These are phyloP conservation scores for Trichosporon sp. DNA, from an alignment of 1,284 basidiomycete genomes.

Conservation along the genomic window DNA sequence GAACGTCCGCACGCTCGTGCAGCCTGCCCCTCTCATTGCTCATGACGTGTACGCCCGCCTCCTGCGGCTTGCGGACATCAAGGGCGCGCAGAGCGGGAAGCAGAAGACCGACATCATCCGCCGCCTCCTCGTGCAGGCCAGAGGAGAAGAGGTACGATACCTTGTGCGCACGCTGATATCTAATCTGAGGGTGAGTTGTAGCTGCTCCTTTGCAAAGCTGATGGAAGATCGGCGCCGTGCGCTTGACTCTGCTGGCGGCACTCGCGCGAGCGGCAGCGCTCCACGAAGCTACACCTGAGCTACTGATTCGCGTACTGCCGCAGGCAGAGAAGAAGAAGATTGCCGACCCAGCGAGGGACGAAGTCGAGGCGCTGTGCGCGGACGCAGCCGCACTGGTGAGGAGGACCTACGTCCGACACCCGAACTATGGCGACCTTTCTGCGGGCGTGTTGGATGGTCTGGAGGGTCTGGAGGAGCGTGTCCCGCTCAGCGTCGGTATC, in stretches of 20 bases:
- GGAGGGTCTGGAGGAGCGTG: slow-evolving; percentile 65
- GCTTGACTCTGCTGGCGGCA: slow-evolving; percentile 77
- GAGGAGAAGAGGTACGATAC: slow-evolving; percentile 83
- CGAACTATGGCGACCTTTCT: slow-evolving; percentile 80
- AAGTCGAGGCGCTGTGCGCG: slow-evolving; percentile 61
- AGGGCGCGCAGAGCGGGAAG: slow-evolving; percentile 73
- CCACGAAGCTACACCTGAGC: slow-evolving; percentile 51
- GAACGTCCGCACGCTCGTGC: slow-evolving; percentile 72
- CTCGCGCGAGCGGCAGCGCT: slow-evolving; percentile 79
- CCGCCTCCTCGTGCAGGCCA: slow-evolving; percentile 76
- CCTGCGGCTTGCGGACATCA: slow-evolving; percentile 66
- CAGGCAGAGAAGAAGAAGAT: slow-evolving; percentile 49
- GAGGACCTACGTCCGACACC: slow-evolving; percentile 81
- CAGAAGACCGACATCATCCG: slow-evolving; percentile 78
- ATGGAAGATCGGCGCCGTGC: slow-evolving; percentile 77
- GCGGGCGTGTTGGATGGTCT: slow-evolving; percentile 69
- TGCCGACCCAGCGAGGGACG: slow-evolving; percentile 59
- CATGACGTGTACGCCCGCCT: slow-evolving; percentile 68
- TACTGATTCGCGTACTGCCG: slow-evolving; percentile 58
- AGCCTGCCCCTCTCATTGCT: slow-evolving; percentile 70
- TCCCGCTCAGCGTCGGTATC: slow-evolving; percentile 73
- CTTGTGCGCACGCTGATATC: slow-evolving; percentile 77
- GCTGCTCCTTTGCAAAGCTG: not conserved
- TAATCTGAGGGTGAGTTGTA: slow-evolving; percentile 70
- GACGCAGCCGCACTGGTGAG: slow-evolving; percentile 69